These are phyloP conservation scores for Penicillium sclerotiorum DNA, from an alignment of 2,329 filamentous ascomycete species.

Conservation along the genomic window DNA sequence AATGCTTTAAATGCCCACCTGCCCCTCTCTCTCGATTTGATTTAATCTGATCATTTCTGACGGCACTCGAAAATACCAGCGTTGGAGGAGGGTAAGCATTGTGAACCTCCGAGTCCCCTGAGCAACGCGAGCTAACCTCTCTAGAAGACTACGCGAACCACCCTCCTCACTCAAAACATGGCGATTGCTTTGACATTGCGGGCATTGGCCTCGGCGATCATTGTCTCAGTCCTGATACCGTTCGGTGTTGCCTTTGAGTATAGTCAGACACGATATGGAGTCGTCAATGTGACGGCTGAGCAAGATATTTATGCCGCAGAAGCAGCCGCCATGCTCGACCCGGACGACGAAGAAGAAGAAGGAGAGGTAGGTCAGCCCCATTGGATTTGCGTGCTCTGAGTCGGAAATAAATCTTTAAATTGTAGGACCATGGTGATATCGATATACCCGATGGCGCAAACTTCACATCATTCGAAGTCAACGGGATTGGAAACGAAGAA, in stretches of 20 bases:
- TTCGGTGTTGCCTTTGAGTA: slow-evolving; percentile 11
- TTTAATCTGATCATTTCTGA: too few relatives aligned
- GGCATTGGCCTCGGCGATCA: neutral
- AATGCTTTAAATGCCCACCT: too few relatives aligned
- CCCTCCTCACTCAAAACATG: neutral
- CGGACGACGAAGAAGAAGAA: slow-evolving; percentile 2
- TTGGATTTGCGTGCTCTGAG: neutral
- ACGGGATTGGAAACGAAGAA: slow-evolving; percentile 11
- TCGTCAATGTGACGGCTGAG: slow-evolving; percentile 1
- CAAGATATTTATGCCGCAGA: slow-evolving; percentile 16
- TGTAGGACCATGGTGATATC: slow-evolving; percentile 15
- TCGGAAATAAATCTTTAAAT: slow-evolving; percentile 1
- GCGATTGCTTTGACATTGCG: neutral
- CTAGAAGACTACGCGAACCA: neutral
- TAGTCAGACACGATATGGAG: slow-evolving; percentile 4
- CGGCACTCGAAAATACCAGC: too few relatives aligned
- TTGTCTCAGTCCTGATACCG: slow-evolving; percentile 8
- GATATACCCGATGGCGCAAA: slow-evolving; percentile 12
- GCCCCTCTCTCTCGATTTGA: too few relatives aligned
- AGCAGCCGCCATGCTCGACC: slow-evolving; percentile 2
- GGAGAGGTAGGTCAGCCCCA: slow-evolving; percentile 1
- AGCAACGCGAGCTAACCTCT: slow-evolving; percentile 1
- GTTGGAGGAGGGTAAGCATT: too few relatives aligned
- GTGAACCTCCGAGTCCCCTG: too few relatives aligned
- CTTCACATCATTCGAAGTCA: slow-evolving; percentile 14